Conservation (phyloP, 2,329 filamentous ascomycete genomes). For the Orbilia ellipsospora region DNA sequence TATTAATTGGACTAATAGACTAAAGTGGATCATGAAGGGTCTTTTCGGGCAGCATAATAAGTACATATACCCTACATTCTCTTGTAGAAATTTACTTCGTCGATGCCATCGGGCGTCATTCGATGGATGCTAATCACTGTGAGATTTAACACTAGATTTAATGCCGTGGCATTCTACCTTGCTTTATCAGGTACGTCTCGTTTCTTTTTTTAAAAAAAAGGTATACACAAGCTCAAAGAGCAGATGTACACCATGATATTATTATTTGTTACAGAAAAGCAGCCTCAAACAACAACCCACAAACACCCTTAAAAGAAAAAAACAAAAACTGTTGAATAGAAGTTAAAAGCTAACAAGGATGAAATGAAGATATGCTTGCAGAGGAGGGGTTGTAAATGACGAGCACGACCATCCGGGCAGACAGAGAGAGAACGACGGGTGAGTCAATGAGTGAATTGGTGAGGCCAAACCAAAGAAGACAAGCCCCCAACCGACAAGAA, state of each 20-base stretch:
- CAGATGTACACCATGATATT: too few species aligned
- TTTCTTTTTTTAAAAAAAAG: background rate
- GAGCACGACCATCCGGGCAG: background rate
- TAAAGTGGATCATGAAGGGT: constrained; percentile 68
- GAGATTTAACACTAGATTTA: constrained; percentile 66
- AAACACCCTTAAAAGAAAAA: too few species aligned
- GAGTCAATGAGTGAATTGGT: background rate
- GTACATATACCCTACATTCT: constrained; percentile 60
- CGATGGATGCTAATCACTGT: background rate
- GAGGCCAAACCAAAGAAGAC: too few species aligned
- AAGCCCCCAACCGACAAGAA: too few species aligned
- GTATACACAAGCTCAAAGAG: background rate
- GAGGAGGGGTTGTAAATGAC: constrained; percentile 56
- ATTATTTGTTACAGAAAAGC: too few species aligned
- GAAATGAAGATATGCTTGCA: constrained; percentile 58
- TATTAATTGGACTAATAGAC: constrained; percentile 75
- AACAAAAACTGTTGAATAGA: too few species aligned
- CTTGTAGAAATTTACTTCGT: background rate
- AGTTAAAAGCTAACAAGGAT: background rate
- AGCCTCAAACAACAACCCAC: too few species aligned
- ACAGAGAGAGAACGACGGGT: background rate
- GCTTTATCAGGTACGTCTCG: constrained; percentile 65
- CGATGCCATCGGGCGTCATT: too few species aligned
- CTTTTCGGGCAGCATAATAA: constrained; percentile 68
- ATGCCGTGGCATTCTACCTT: constrained; percentile 75